Evolutionary conservation across 441 rosid species (phyloP).

Genomic region (Francoa sonchifolia): DNA sequence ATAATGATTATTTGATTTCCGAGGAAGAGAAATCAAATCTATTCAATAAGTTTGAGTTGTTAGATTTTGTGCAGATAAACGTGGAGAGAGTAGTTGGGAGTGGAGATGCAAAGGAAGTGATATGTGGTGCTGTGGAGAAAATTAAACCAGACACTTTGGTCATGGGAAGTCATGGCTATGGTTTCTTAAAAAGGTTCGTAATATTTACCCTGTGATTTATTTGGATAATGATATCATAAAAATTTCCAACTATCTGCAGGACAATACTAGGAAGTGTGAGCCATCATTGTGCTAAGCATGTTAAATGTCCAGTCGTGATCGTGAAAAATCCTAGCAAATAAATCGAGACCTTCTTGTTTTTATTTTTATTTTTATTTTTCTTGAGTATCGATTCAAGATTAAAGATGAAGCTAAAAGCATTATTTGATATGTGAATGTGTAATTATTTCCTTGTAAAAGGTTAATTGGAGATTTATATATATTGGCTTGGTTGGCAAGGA

Average conservation of each 20-base stretch:
- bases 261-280: conserved; percentile 70
- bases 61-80: conserved; percentile 23
- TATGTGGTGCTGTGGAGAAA: conserved; percentile 47
- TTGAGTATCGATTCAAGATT: no score
- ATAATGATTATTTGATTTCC: no score
- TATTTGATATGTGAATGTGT: no score
- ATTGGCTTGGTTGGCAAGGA: no score
- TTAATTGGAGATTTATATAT: no score
- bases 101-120: conserved; percentile 80
- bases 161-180: conserved; percentile 86
- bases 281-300: conserved; percentile 61
- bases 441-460: no score
- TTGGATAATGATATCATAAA: neutral
- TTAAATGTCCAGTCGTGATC: conserved; percentile 57
- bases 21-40: no score
- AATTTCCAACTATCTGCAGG: conserved; percentile 18
- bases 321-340: no score
- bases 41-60: no score
- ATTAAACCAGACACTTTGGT: conserved; percentile 63
- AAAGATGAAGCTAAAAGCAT: no score
- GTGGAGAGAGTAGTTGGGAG: conserved; percentile 47
- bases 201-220: neutral
- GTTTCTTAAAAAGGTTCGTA: conserved; percentile 63
- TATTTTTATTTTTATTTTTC: neutral
- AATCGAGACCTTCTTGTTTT: no score